These are phyloP conservation scores for Hypoxylon lienhwacheense DNA, from an alignment of 495 filamentous ascomycete species.

Conservation along the genomic window DNA sequence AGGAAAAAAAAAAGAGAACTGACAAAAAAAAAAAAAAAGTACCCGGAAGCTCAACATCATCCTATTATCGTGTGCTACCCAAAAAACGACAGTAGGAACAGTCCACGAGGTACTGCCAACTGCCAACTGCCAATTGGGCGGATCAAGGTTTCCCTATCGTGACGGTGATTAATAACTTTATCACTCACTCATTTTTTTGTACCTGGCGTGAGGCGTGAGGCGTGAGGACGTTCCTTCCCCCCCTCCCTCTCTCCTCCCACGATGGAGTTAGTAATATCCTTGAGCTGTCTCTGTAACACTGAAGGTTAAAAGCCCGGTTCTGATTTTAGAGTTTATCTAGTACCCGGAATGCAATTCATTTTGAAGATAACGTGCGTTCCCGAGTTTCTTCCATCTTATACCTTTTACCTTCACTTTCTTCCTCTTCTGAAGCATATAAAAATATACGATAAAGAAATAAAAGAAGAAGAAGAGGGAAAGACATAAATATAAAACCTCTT, in stretches of 20 bases:
- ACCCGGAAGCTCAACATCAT: too few relatives aligned
- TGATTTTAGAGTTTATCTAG: conserved; percentile 30
- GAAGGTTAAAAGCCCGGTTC: conserved; percentile 10
- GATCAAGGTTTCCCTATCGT: conserved; percentile 17
- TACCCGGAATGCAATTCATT: conserved; percentile 33
- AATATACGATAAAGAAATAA: too few relatives aligned
- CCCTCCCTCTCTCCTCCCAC: conserved; percentile 20
- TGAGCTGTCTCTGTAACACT: conserved; percentile 15
- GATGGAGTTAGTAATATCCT: conserved; percentile 31
- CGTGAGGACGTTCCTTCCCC: conserved; percentile 20
- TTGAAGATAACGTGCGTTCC: conserved; percentile 30
- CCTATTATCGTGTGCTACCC: conserved; percentile 12
- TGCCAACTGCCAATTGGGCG: too few relatives aligned
- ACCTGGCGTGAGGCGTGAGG: conserved; percentile 17
- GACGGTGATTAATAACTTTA: conserved; percentile 31
- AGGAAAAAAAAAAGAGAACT: too few relatives aligned
- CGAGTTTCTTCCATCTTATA: too few relatives aligned
- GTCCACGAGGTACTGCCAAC: too few relatives aligned
- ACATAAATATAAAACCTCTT: too few relatives aligned
- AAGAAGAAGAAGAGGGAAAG: too few relatives aligned
- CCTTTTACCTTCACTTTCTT: too few relatives aligned
- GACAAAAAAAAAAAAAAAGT: too few relatives aligned
- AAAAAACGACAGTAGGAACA: background rate
- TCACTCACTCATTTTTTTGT: conserved; percentile 20
- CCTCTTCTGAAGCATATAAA: too few relatives aligned